Percentiles rank a stretch among this genome's conserved stretches.
These are phyloP conservation scores for Leishmania aethiopica DNA, from an alignment of 208 protist genomes.

Conservation along the genomic window DNA sequence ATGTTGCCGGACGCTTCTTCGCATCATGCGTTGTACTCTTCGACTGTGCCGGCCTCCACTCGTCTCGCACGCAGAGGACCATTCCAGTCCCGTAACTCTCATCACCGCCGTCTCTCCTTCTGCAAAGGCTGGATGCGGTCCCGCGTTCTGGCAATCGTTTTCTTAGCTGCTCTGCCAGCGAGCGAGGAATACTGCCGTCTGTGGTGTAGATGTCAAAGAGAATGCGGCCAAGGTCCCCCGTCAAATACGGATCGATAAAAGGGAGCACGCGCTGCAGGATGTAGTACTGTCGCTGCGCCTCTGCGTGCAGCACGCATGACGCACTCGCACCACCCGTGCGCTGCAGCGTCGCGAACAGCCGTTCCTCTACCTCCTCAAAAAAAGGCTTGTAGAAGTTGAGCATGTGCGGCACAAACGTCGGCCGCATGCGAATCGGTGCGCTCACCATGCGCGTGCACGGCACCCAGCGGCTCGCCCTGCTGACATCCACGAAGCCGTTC, in stretches of 20 bases:
- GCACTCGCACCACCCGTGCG: slow-evolving; percentile 23
- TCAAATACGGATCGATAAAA: slow-evolving; percentile 63
- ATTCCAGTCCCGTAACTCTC: not conserved
- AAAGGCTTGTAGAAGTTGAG: slow-evolving; percentile 39
- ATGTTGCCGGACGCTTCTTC: not conserved
- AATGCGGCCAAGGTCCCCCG: slow-evolving; percentile 30
- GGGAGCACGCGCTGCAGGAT: slow-evolving; percentile 48
- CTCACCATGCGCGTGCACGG: slow-evolving; percentile 33
- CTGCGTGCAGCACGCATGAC: slow-evolving; percentile 37
- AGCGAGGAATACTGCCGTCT: slow-evolving; percentile 37
- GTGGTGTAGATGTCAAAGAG: slow-evolving; percentile 56
- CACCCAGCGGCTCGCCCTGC: slow-evolving; percentile 29
- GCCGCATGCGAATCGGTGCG: slow-evolving; percentile 34
- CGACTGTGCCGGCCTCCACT: not conserved
- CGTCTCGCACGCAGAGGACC: not conserved
- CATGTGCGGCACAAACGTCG: slow-evolving; percentile 37
- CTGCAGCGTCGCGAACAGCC: slow-evolving; percentile 36
- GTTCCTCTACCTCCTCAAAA: slow-evolving; percentile 43
- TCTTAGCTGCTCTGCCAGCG: slow-evolving; percentile 36
- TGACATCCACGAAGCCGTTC: slow-evolving; percentile 44
- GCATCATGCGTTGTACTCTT: not conserved
- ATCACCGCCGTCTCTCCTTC: not conserved
- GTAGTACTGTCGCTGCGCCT: slow-evolving; percentile 52
- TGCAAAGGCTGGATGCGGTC: slow-evolving; percentile 1
- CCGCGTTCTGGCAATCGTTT: slow-evolving; percentile 24